These are phyloP conservation scores for Beauveria bassiana DNA, from an alignment of 2,329 filamentous ascomycete species.

Conservation along the genomic window DNA sequence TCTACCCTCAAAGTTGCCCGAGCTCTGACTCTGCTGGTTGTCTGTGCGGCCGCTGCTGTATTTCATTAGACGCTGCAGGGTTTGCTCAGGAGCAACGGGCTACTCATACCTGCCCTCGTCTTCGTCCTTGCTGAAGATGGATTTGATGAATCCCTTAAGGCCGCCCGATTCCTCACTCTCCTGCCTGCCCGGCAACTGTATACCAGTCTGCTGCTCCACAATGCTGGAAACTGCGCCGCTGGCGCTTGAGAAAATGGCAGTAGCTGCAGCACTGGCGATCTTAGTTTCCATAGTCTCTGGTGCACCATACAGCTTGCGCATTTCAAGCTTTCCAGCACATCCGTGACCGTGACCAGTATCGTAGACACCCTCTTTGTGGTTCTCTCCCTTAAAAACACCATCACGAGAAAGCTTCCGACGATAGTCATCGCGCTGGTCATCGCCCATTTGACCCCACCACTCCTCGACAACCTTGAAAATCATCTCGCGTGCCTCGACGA, in stretches of 20 bases:
- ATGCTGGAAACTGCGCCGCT: conserved; percentile 43
- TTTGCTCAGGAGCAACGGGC: background rate
- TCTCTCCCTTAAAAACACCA: conserved; percentile 68
- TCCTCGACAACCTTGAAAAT: conserved; percentile 76
- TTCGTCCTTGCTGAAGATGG: conserved; percentile 60
- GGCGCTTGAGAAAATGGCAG: conserved; percentile 50
- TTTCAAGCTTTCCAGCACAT: conserved; percentile 68
- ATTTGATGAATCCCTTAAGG: conserved; percentile 63
- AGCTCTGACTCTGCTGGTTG: background rate
- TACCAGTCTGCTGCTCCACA: conserved; percentile 38
- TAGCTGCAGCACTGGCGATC: conserved; percentile 48
- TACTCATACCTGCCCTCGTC: conserved; percentile 46
- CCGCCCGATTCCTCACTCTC: conserved; percentile 52
- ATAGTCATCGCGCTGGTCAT: conserved; percentile 56
- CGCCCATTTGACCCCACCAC: conserved; percentile 70
- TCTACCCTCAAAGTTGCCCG: conserved; percentile 1
- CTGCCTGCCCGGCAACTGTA: conserved; percentile 28
- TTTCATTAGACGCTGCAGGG: background rate
- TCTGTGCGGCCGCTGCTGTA: conserved; percentile 4
- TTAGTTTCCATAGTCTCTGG: conserved; percentile 45
- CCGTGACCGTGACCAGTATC: conserved; percentile 83
- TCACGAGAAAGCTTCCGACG: conserved; percentile 68
- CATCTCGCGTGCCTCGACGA: conserved; percentile 59
- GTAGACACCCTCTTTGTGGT: conserved; percentile 79
- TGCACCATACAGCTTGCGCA: conserved; percentile 58